Percentiles rank a stretch among this genome's conserved stretches.
These are phyloP conservation scores for Saccharum hybrid DNA, from an alignment of 202 grass and related monocot species.

Conservation along the genomic window DNA sequence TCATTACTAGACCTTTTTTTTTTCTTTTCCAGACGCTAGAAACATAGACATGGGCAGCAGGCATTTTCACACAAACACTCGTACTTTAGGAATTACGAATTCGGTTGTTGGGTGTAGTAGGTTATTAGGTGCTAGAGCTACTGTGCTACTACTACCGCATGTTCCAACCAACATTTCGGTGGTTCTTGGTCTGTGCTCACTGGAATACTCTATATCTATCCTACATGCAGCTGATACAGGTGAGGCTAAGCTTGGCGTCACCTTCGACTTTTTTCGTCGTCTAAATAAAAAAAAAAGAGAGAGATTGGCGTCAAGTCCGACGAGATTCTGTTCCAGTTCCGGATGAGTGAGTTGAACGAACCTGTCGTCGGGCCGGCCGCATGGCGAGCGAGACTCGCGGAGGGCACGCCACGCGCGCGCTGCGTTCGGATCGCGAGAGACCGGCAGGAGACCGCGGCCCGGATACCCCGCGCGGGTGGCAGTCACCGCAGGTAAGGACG, in stretches of 20 bases:
- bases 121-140: background rate
- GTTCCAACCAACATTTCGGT: background rate
- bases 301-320: conserved; percentile 12
- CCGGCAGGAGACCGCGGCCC: conserved; percentile 39
- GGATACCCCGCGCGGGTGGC: conserved; percentile 44
- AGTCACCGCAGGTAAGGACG: background rate
- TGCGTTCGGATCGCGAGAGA: conserved; percentile 6
- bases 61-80: no score
- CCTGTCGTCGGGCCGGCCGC: conserved; percentile 21
- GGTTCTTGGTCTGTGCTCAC: background rate
- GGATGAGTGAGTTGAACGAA: background rate
- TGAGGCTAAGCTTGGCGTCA: no score
- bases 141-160: background rate
- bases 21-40: no score
- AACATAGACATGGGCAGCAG: no score
- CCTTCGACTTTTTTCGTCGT: no score
- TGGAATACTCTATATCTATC: background rate
- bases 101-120: no score
- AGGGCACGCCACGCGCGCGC: conserved; percentile 5
- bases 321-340: conserved; percentile 5
- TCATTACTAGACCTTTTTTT: no score
- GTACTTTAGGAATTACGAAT: no score
- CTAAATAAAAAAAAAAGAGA: no score
- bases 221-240: background rate
- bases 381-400: conserved; percentile 11